Conservation (phyloP, 192 early-diverging fungal species). For the Podila epigama region DNA sequence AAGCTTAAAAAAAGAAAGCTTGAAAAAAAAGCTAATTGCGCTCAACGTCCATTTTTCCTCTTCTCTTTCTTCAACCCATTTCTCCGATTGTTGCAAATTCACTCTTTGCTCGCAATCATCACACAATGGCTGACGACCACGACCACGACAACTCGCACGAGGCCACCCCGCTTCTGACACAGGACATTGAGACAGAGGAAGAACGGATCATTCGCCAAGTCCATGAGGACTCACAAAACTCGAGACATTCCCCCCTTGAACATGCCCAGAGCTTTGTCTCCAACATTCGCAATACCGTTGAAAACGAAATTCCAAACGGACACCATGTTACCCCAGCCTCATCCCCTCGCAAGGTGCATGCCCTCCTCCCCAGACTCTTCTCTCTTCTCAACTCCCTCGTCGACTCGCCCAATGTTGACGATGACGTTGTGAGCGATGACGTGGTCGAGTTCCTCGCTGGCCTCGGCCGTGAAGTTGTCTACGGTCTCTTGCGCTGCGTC, state of each 20-base stretch:
- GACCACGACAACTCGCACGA: slow-evolving; percentile 24
- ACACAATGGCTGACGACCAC: slow-evolving; percentile 22
- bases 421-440: slow-evolving; percentile 38
- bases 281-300: slow-evolving; percentile 27
- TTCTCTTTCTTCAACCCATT: background rate
- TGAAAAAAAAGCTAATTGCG: background rate
- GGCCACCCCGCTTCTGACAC: slow-evolving; percentile 23
- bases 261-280: slow-evolving; percentile 6
- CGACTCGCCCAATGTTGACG: slow-evolving; percentile 24
- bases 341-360: slow-evolving; percentile 37
- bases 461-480: slow-evolving; percentile 41
- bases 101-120: background rate
- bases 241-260: background rate
- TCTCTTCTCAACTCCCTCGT: slow-evolving; percentile 40
- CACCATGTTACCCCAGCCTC: slow-evolving; percentile 22
- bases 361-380: slow-evolving; percentile 44
- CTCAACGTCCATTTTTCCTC: background rate
- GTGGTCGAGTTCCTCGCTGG: slow-evolving; percentile 37
- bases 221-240: background rate
- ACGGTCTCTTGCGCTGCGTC: slow-evolving; percentile 38
- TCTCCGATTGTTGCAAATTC: background rate
- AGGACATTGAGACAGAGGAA: slow-evolving; percentile 7
- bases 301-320: slow-evolving; percentile 44
- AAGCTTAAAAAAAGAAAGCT: too few species aligned
- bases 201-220: background rate